Evolutionary conservation across 2,329 filamentous ascomycete species (phyloP), one percentile per base, ranked within the genome.

Genomic region (Colletotrichum melonis): DNA sequence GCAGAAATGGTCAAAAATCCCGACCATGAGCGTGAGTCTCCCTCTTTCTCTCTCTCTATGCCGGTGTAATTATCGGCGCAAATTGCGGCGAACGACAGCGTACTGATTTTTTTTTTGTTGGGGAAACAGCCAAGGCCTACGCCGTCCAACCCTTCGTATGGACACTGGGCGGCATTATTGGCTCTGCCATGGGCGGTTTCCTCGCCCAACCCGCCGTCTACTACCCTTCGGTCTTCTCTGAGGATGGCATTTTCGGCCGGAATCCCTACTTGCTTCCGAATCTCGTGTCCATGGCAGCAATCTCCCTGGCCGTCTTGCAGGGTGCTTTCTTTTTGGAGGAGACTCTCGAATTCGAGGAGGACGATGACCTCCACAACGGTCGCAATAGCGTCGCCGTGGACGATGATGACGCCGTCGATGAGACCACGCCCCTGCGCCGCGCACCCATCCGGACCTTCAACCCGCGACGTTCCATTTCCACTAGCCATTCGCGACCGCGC

Each of bases 211-310:
- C 81, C 2, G 79, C 81, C 4, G 73, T 55, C n/a, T 82, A 81
- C 71, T 82, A 82, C 63, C 81, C 78, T 30, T 74, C 72, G 0
- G 52, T 83, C 24, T 85, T 85, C 58, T 76, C 83, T 2, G 74
- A 78, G 30, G 83, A 84, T 30, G 84, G 84, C 1, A 56, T 85
- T 1, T 85, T 85, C 60, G 92, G 92, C 55, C 86, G 88, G 8
- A 94, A 92, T 76, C 93, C 93, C 0, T 95, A 94, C 76, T 86
- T 94, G n/a, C 83, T 84, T 32, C 82, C 82, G 3, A 84, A 84
- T 54, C 77, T 84, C 16, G 85, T 95, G 26, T 91, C 94, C 67
- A 93, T 92, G 1, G 84, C 82, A 1, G 86, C 95, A 2, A 86
- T 95, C 26, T 75, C 89, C 3, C 76, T 94, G 1, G 93, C 94